phyloP scores from a whole-genome alignment of 192 early-diverging fungal genomes.

The Backusella westeae region DNA sequence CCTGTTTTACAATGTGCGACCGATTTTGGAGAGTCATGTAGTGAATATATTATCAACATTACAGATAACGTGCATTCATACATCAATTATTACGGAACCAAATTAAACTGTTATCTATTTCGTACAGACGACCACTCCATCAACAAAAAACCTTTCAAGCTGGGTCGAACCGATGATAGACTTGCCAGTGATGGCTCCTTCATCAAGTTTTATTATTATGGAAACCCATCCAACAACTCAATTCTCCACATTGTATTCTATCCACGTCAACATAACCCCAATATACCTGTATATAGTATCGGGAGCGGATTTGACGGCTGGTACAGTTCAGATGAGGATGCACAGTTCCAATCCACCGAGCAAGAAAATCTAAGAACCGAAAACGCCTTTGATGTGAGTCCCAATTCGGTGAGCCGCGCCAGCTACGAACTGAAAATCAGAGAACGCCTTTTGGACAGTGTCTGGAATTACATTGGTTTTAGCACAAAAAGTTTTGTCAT shows the following conservation, averaged over 20 bases:
- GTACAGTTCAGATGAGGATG: slow-evolving; percentile 11
- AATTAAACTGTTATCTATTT: slow-evolving; percentile 12
- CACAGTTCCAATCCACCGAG: slow-evolving; percentile 13
- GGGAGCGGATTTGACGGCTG: background rate
- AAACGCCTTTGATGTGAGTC: slow-evolving; percentile 9
- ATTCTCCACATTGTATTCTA: slow-evolving; percentile 17
- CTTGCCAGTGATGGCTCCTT: slow-evolving; percentile 4
- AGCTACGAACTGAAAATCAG: background rate
- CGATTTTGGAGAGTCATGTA: slow-evolving; percentile 20
- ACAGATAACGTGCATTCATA: slow-evolving; percentile 10
- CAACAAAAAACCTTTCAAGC: background rate
- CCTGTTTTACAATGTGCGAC: slow-evolving; percentile 17
- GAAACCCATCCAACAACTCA: slow-evolving; percentile 10
- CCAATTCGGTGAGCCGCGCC: background rate
- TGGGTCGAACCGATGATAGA: slow-evolving; percentile 11
- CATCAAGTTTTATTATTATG: slow-evolving; percentile 23
- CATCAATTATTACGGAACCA: slow-evolving; percentile 13
- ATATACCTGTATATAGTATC: slow-evolving; percentile 18
- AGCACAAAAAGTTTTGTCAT: background rate
- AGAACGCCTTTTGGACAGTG: background rate
- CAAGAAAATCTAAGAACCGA: slow-evolving; percentile 17
- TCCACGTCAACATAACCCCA: slow-evolving; percentile 10
- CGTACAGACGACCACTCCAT: background rate
- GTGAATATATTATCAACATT: slow-evolving; percentile 14
- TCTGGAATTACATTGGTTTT: slow-evolving; percentile 23